Base-by-base conservation (phyloP, 352 stramenopile genomes). In the Pythium insidiosum region DNA sequence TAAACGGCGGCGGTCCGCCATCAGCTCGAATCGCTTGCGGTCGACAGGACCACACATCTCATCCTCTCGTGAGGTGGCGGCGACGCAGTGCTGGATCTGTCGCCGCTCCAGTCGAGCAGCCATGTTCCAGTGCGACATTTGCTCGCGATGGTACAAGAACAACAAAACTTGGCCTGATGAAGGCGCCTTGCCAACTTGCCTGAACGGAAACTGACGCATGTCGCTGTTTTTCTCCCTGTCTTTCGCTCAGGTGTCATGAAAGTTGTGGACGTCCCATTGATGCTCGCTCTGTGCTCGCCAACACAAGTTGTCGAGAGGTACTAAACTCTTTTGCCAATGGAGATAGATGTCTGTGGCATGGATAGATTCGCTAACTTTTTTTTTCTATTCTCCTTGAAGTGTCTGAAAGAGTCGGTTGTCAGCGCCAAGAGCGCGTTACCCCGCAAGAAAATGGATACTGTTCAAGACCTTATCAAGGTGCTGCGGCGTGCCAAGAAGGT, bases 401-500 rank as follows among this genome's bases (percentile, higher is more conserved):
- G 72, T 58, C 61, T 88, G 21, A 56, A 61, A 33, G 51, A 61
- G 19, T 56, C 50, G 26, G 50, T 58, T 22, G 57, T 62, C 30
- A 53, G 43, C 4, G 57, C 37, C 29, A 60, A 54, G 37, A 60
- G 46, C 19, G 56, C 50, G 18, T 21, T 65, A 10, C 49, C 55
- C 6, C 48, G 53, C 12, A 63, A 68, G 40, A 56, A 56, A 16
- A 30, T 88, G 18, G 44, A 71, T 36, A 74, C 73, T 13, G 56
- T 91, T 11, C 31, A 42, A 1, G 70, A 92, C 34, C 70, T 88
- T 45, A 61, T 88, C n/a, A 51, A 70, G n/a, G 52, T 87, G 6
- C 61, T 94, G 6, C 79, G 76, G 45, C 63, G 70, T 10, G 60
- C 77, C 22, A 88, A 89, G 50, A 94, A 94, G 25, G 85, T 97